Evolutionary conservation across 2,329 filamentous ascomycete genomes (phyloP).

Genomic region (Elsinoe ampelina): DNA sequence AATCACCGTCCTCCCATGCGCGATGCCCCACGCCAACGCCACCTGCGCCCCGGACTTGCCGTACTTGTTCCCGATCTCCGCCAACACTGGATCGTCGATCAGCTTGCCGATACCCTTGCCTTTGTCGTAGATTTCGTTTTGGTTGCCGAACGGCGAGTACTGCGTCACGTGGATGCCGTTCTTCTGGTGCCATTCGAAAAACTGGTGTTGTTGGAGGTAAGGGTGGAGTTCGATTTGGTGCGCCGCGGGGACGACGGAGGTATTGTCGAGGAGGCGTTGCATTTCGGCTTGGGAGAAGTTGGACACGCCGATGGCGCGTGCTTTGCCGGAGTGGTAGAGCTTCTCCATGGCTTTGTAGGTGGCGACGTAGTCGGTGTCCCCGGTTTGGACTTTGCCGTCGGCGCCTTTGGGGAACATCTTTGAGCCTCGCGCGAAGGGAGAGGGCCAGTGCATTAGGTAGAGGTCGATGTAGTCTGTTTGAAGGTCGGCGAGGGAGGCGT

Average conservation of each 20-base stretch:
- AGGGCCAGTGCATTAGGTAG: conserved; percentile 60
- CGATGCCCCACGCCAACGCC: conserved; percentile 47
- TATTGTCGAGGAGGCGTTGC: conserved; percentile 38
- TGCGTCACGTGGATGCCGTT: conserved; percentile 46
- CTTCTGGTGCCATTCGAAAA: conserved; percentile 40
- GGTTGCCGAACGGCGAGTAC: conserved; percentile 48
- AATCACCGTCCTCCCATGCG: conserved; percentile 42
- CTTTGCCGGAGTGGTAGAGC: conserved; percentile 27
- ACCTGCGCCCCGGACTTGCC: conserved; percentile 44
- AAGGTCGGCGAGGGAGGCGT: conserved; percentile 53
- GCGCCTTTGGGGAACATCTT: conserved; percentile 39
- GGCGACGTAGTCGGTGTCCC: conserved; percentile 41
- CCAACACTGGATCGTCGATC: conserved; percentile 43
- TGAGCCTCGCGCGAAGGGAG: conserved; percentile 44
- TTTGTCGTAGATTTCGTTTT: conserved; percentile 41
- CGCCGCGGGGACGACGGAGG: conserved; percentile 27
- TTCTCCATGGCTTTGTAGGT: conserved; percentile 41
- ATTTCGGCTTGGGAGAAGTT: conserved; percentile 44
- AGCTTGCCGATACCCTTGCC: conserved; percentile 38
- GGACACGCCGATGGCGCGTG: conserved; percentile 44
- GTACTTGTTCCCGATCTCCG: conserved; percentile 44
- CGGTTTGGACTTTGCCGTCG: conserved; percentile 34
- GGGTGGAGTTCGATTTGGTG: conserved; percentile 46
- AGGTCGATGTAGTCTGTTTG: conserved; percentile 59
- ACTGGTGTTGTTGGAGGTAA: conserved; percentile 43